Percentiles rank a stretch among this genome's conserved stretches.
Evolutionary conservation across 768 basidiomycete species (phyloP).

Genomic region (Sarcomyxa edulis): DNA sequence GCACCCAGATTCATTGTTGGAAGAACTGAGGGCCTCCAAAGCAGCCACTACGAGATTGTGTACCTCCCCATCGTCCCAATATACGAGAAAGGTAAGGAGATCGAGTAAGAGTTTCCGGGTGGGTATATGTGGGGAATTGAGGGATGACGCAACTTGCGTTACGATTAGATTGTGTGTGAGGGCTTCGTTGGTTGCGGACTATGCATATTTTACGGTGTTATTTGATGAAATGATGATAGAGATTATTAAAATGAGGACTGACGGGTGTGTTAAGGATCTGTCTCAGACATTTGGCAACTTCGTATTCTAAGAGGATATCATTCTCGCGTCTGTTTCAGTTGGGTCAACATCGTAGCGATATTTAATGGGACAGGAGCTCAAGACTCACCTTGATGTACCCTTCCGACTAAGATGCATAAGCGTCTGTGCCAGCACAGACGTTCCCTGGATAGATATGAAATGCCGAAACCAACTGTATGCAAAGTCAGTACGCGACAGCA

Average conservation of each 20-base stretch:
- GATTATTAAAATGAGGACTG: slow-evolving; percentile 20
- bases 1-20: slow-evolving; percentile 56
- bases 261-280: slow-evolving; percentile 71
- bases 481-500: slow-evolving; percentile 13
- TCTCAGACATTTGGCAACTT: slow-evolving; percentile 83
- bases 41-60: slow-evolving; percentile 69
- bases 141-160: slow-evolving; percentile 72
- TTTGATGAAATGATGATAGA: slow-evolving; percentile 5
- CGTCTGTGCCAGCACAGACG: slow-evolving; percentile 76
- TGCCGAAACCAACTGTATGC: slow-evolving; percentile 67
- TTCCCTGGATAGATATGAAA: slow-evolving; percentile 76
- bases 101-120: slow-evolving; percentile 79
- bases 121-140: slow-evolving; percentile 75
- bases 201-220: too few relatives aligned
- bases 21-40: slow-evolving; percentile 65
- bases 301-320: slow-evolving; percentile 77
- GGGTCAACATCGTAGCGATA: neutral
- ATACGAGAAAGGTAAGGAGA: slow-evolving; percentile 67
- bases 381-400: slow-evolving; percentile 50
- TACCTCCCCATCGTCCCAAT: slow-evolving; percentile 56
- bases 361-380: neutral
- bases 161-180: slow-evolving; percentile 69
- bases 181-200: slow-evolving; percentile 71
- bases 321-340: slow-evolving; percentile 52
- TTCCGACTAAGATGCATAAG: slow-evolving; percentile 74